Base-by-base conservation (phyloP, 768 basidiomycete genomes). In the Leccinum imitatum region DNA sequence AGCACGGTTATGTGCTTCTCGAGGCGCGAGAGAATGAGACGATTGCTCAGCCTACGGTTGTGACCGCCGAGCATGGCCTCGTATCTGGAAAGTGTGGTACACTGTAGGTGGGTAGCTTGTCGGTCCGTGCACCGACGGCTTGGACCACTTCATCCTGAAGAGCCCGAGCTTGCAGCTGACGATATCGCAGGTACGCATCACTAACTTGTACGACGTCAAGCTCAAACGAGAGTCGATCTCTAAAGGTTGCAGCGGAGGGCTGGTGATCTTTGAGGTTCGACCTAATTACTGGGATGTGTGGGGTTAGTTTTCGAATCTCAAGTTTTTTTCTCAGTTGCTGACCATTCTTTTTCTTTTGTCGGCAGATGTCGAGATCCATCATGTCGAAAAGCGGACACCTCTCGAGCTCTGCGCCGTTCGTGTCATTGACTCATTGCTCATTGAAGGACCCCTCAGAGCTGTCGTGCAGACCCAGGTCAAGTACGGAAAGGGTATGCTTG, bases 271-370 rank as follows among this genome's bases (percentile, higher is more conserved):
- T 72, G 87, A 95, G 67, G 96, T 97, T 73, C 82, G 85, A 51
- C 91, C 90, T 1, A 90, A 89, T 63, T 91, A 88, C 62, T 91
- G 91, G 91, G 91, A 92, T 75, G 90, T 90, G 6, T 91, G 89
- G 90, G 89, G 89, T 90, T 62, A 6, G 80, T 67, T 14, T 53
- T 6, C 25, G 15, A 23, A 23, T 15, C 52, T 21, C 27, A 19
- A 35, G 3, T 30, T 11, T 6, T 35, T 30, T 37, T 13, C 17
- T 27, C 13, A 6, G 46, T 21, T 0, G 9, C 15, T 27, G 7
- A 52, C 46, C 8, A 0, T 8, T 0, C 27, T 30, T 3, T 57
- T 25, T 37, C 0, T 25, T 10, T 30, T 30, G 1, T 1, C 37
- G 15, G 46, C 17, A 90, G 93, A 95, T 74, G 93, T 95, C 60